Evolutionary conservation across 306 rosid genomes (phyloP).

Genomic region (Inga oerstediana): DNA sequence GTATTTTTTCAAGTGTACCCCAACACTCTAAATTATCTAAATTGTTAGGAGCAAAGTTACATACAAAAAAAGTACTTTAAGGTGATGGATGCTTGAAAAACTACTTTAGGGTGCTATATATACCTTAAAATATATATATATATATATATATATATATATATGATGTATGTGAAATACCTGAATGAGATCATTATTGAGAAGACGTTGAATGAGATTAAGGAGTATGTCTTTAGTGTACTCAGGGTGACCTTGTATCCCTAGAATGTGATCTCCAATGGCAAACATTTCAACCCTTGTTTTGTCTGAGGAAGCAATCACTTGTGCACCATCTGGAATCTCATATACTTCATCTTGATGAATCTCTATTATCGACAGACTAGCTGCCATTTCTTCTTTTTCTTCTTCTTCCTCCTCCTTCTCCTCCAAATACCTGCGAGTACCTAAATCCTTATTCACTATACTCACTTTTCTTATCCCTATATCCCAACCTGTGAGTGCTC

Average conservation of each 20-base stretch:
- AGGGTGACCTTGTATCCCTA: conserved; percentile 83
- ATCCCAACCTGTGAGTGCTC: conserved; percentile 65
- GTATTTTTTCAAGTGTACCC: too few species aligned
- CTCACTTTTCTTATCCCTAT: conserved; percentile 59
- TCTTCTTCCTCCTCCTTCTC: background rate
- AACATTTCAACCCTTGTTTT: conserved; percentile 77
- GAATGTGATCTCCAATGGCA: conserved; percentile 52
- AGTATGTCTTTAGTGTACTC: conserved; percentile 67
- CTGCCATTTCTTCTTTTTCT: conserved; percentile 34
- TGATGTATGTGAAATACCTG: conserved; percentile 38
- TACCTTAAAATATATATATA: too few species aligned
- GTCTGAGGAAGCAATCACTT: conserved; percentile 62
- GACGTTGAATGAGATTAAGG: conserved; percentile 56
- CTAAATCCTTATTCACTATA: conserved; percentile 41
- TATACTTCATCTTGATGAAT: conserved; percentile 71
- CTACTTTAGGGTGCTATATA: too few species aligned
- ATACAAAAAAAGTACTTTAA: too few species aligned
- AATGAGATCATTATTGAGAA: conserved; percentile 42
- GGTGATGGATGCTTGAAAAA: too few species aligned
- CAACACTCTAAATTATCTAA: too few species aligned
- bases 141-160: too few species aligned
- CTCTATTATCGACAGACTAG: conserved; percentile 52
- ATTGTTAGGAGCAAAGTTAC: too few species aligned
- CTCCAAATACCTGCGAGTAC: conserved; percentile 19
- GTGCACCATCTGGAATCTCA: conserved; percentile 65